These are phyloP conservation scores for Phellinidium pouzarii DNA, from an alignment of 1,284 basidiomycete genomes.

Conservation along the genomic window DNA sequence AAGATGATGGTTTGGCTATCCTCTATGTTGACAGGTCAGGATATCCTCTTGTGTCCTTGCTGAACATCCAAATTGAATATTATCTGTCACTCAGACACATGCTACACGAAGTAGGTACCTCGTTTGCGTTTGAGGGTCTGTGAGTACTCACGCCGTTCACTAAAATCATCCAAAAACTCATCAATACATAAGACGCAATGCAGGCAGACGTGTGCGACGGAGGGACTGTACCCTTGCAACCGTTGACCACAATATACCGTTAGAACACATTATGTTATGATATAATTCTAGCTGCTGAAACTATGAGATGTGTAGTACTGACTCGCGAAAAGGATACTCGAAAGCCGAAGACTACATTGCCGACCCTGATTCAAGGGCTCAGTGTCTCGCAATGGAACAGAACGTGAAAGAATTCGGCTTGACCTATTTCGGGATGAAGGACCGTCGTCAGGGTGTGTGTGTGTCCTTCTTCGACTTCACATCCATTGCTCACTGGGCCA, in stretches of 20 bases:
- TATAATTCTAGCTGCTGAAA: background rate
- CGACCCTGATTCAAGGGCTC: constrained; percentile 88
- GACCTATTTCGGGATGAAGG: constrained; percentile 92
- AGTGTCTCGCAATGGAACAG: constrained; percentile 86
- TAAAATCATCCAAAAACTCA: too few relatives aligned
- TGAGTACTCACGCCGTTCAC: too few relatives aligned
- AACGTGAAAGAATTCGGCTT: constrained; percentile 94
- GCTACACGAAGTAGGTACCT: constrained; percentile 93
- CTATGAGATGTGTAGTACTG: constrained; percentile 48
- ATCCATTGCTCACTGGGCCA: constrained; percentile 2
- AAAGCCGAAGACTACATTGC: constrained; percentile 74
- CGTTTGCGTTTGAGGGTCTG: constrained; percentile 95
- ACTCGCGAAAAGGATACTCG: constrained; percentile 80
- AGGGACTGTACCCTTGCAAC: constrained; percentile 94
- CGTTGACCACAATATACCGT: constrained; percentile 96
- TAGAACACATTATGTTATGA: constrained; percentile 33
- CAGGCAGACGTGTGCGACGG: constrained; percentile 77
- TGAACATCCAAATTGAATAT: background rate
- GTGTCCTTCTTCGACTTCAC: background rate
- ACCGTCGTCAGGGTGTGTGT: constrained; percentile 74
- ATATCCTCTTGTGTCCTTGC: background rate
- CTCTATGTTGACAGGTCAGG: constrained; percentile 88
- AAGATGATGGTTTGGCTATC: constrained; percentile 80
- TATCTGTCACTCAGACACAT: constrained; percentile 60
- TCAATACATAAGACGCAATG: constrained; percentile 52